These are phyloP conservation scores for Xylaria telfairii DNA, from an alignment of 495 filamentous ascomycete genomes.

Conservation along the genomic window DNA sequence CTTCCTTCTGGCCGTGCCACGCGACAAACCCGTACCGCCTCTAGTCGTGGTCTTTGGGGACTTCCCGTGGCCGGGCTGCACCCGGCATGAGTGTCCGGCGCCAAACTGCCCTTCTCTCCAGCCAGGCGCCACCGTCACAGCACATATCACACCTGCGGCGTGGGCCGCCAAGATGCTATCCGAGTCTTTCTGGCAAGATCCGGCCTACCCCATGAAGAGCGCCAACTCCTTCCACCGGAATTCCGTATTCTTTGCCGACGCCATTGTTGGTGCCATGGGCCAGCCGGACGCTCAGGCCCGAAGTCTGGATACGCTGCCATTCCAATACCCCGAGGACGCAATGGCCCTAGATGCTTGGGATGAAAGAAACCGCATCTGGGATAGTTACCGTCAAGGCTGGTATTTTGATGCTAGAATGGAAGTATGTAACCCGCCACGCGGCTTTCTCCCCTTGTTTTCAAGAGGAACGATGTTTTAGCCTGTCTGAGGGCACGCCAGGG, in stretches of 20 bases:
- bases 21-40: background rate
- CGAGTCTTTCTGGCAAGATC: background rate
- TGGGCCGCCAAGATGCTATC: constrained; percentile 1
- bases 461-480: background rate
- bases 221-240: constrained; percentile 9
- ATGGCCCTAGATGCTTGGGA: background rate
- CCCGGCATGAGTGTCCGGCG: background rate
- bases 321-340: background rate
- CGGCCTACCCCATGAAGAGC: background rate
- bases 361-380: background rate
- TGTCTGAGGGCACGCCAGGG: background rate
- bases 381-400: background rate
- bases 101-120: background rate
- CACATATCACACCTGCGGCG: background rate
- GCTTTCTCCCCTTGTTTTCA: background rate
- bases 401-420: background rate
- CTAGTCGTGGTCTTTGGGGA: background rate
- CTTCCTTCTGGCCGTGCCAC: background rate
- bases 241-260: background rate
- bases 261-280: no score
- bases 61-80: background rate
- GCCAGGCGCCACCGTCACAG: background rate
- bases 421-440: background rate
- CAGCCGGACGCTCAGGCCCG: background rate
- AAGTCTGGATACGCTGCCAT: background rate